These are phyloP conservation scores for Scheffersomyces cryptocercus DNA, from an alignment of 1,139 yeast species.

Conservation along the genomic window DNA sequence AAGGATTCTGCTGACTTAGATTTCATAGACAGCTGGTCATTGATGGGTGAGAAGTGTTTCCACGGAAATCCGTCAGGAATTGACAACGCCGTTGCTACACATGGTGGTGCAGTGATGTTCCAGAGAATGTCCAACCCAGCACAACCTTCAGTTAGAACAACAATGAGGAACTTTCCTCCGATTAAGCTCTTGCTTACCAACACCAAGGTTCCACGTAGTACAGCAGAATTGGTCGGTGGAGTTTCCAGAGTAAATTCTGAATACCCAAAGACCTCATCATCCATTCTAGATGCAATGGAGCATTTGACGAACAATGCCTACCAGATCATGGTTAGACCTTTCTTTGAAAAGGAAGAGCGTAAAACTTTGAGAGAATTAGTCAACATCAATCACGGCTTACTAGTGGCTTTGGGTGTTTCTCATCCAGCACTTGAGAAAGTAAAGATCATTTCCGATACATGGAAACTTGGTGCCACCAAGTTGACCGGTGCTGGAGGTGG, in stretches of 20 bases:
- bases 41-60: conserved; percentile 90
- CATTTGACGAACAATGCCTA: conserved; percentile 69
- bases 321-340: conserved; percentile 54
- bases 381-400: conserved; percentile 84
- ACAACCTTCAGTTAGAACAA: conserved; percentile 59
- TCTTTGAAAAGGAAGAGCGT: conserved; percentile 46
- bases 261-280: conserved; percentile 55
- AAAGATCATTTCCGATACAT: conserved; percentile 59
- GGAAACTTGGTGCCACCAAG: conserved; percentile 81
- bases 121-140: conserved; percentile 60
- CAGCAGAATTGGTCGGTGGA: conserved; percentile 77
- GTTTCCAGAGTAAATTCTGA: conserved; percentile 60
- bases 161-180: conserved; percentile 74
- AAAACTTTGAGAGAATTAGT: conserved; percentile 62
- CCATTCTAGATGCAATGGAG: conserved; percentile 73
- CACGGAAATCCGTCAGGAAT: conserved; percentile 98
- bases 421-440: conserved; percentile 85
- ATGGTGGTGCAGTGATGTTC: conserved; percentile 94
- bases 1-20: conserved; percentile 49
- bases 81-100: conserved; percentile 93
- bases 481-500: conserved; percentile 99
- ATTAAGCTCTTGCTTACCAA: conserved; percentile 76
- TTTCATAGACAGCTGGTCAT: conserved; percentile 82
- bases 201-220: conserved; percentile 83
- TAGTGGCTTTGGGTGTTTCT: conserved; percentile 86